Evolutionary conservation across 345 rosid genomes (phyloP).

Genomic region (Aquilaria sinensis): DNA sequence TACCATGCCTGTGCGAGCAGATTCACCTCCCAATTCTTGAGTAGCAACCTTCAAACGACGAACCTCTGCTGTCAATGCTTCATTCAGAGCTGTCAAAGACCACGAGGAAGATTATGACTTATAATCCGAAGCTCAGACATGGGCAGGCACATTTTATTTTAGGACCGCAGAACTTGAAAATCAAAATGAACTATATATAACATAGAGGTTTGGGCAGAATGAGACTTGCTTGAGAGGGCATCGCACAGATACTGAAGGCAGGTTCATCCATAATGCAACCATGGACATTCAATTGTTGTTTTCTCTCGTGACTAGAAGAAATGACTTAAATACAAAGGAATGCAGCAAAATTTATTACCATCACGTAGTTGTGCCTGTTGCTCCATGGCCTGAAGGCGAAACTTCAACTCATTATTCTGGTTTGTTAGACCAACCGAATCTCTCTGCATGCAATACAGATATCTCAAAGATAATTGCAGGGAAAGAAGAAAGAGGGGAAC

Average conservation of each 20-base stretch:
- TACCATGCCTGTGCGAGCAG: slow-evolving; percentile 37
- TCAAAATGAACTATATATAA: background rate
- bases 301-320: background rate
- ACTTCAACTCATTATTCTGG: slow-evolving; percentile 90
- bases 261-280: background rate
- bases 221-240: background rate
- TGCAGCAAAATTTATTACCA: slow-evolving; percentile 32
- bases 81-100: slow-evolving; percentile 45
- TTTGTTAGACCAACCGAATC: slow-evolving; percentile 88
- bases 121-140: too few species aligned
- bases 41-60: slow-evolving; percentile 45
- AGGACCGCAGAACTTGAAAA: background rate
- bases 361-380: slow-evolving; percentile 94
- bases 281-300: background rate
- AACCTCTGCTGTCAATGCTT: slow-evolving; percentile 58
- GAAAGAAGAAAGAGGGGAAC: background rate
- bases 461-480: slow-evolving; percentile 6
- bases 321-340: background rate
- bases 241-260: background rate
- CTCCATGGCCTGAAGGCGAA: slow-evolving; percentile 97
- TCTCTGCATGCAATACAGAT: slow-evolving; percentile 39
- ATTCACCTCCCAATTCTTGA: slow-evolving; percentile 34
- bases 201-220: too few species aligned
- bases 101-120: background rate
- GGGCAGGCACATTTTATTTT: background rate